A percentile compares a stretch with the other conserved stretches of the same genome.
Conservation (phyloP, 2,329 filamentous ascomycete species). For the Penicillium freii region DNA sequence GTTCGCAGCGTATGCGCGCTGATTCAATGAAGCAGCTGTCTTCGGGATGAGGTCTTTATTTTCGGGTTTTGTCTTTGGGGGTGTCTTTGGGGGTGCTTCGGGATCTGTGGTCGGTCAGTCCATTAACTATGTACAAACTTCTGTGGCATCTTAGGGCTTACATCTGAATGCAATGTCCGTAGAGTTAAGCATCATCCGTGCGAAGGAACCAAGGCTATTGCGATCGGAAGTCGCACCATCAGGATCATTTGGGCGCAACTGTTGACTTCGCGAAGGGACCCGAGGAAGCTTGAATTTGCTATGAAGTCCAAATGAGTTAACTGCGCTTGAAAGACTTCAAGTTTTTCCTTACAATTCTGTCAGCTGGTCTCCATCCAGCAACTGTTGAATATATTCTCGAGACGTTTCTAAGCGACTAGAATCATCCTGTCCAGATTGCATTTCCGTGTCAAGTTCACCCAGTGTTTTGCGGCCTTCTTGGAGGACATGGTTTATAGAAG, state of each 20-base stretch:
- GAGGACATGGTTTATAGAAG: slow-evolving; percentile 49
- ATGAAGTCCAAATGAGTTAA: slow-evolving; percentile 9
- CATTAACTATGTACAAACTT: not conserved
- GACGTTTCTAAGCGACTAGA: slow-evolving; percentile 69
- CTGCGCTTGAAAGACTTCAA: not conserved
- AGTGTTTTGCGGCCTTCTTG: slow-evolving; percentile 54
- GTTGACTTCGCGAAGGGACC: slow-evolving; percentile 23
- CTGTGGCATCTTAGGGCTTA: slow-evolving; percentile 25
- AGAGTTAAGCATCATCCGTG: slow-evolving; percentile 53
- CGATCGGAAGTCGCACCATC: slow-evolving; percentile 26
- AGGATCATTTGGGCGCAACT: slow-evolving; percentile 16
- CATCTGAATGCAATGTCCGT: slow-evolving; percentile 46
- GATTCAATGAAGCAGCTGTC: slow-evolving; percentile 20
- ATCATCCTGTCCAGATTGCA: slow-evolving; percentile 53
- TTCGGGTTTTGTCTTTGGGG: slow-evolving; percentile 24
- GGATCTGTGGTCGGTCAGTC: slow-evolving; percentile 34
- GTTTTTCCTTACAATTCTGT: slow-evolving; percentile 42
- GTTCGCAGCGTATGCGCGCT: slow-evolving; percentile 26
- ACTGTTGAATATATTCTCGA: slow-evolving; percentile 69
- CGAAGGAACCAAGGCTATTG: slow-evolving; percentile 51
- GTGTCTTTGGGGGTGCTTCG: slow-evolving; percentile 24
- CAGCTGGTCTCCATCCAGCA: slow-evolving; percentile 67
- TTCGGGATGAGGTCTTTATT: slow-evolving; percentile 24
- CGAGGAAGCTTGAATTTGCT: slow-evolving; percentile 47
- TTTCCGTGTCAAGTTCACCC: slow-evolving; percentile 70